These are phyloP conservation scores for Solanum rostratum DNA, from an alignment of 257 asterid species.

Conservation along the genomic window DNA sequence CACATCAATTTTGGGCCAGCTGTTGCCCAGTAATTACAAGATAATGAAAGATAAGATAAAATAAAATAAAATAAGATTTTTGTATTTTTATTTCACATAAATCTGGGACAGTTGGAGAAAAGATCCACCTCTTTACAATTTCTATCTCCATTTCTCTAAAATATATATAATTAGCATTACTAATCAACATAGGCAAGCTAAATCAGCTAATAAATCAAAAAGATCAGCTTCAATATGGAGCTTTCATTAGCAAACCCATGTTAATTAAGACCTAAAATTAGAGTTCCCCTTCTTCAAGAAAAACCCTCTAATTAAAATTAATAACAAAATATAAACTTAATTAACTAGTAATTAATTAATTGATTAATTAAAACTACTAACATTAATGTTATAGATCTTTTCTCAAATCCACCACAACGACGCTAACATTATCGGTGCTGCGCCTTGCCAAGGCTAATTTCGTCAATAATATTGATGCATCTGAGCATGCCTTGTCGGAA, in stretches of 20 bases:
- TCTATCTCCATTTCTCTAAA: background rate
- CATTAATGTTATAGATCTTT: background rate
- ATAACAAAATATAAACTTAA: background rate
- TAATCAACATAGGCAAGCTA: background rate
- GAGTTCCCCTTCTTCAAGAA: background rate
- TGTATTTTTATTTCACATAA: background rate
- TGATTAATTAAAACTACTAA: background rate
- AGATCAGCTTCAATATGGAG: background rate
- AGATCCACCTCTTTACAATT: background rate
- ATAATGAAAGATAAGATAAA: background rate
- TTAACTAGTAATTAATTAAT: background rate
- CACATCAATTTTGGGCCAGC: background rate
- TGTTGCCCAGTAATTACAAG: background rate
- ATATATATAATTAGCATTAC: background rate
- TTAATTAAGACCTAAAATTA: background rate
- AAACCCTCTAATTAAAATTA: background rate
- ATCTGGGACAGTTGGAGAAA: background rate
- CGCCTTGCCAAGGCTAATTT: conserved; percentile 41
- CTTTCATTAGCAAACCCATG: background rate
- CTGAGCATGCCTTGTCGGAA: conserved; percentile 12
- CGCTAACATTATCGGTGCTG: conserved; percentile 24
- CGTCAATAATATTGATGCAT: conserved; percentile 31
- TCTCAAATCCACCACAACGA: conserved; percentile 34
- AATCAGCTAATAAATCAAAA: background rate
- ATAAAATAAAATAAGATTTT: background rate